phyloP scores from a whole-genome alignment of 2,329 filamentous ascomycete genomes.

The Shiraia sp. region DNA sequence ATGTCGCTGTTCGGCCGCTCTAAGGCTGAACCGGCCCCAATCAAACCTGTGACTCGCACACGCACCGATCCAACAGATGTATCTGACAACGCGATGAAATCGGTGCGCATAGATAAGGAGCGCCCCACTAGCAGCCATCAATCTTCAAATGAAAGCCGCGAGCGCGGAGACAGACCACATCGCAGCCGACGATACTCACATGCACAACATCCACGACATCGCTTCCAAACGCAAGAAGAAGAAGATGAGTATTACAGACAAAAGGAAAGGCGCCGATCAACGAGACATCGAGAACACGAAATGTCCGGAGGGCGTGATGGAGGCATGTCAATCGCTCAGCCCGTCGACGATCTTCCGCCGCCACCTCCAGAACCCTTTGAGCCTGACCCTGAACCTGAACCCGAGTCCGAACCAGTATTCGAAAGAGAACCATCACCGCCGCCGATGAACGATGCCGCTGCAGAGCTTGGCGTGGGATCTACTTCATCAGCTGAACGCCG shows the following conservation, averaged over 20 bases:
- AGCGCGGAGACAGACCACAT: slow-evolving; percentile 33
- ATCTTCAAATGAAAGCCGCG: slow-evolving; percentile 39
- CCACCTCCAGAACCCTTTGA: slow-evolving; percentile 26
- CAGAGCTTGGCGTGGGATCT: slow-evolving; percentile 28
- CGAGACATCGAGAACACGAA: slow-evolving; percentile 28
- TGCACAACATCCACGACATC: slow-evolving; percentile 22
- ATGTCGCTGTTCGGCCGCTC: slow-evolving; percentile 36
- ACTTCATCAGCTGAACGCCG: slow-evolving; percentile 35
- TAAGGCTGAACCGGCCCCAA: slow-evolving; percentile 31
- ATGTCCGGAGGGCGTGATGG: slow-evolving; percentile 34
- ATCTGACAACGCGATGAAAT: slow-evolving; percentile 16
- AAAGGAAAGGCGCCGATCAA: slow-evolving; percentile 35
- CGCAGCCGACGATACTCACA: slow-evolving; percentile 37
- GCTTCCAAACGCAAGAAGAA: slow-evolving; percentile 34
- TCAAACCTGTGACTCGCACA: slow-evolving; percentile 26
- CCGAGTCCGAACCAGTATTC: slow-evolving; percentile 4
- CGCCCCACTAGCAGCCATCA: slow-evolving; percentile 33
- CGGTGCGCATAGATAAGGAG: slow-evolving; percentile 24
- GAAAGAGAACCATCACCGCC: slow-evolving; percentile 12
- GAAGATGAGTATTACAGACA: slow-evolving; percentile 37
- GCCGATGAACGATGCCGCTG: slow-evolving; percentile 29
- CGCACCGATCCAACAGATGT: slow-evolving; percentile 29
- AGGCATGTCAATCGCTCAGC: slow-evolving; percentile 21
- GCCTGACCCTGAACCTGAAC: slow-evolving; percentile 15
- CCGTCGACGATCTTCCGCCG: slow-evolving; percentile 20